Evolutionary conservation across 164 flowering plant species (phyloP).

Genomic region (Annona squamosa): DNA sequence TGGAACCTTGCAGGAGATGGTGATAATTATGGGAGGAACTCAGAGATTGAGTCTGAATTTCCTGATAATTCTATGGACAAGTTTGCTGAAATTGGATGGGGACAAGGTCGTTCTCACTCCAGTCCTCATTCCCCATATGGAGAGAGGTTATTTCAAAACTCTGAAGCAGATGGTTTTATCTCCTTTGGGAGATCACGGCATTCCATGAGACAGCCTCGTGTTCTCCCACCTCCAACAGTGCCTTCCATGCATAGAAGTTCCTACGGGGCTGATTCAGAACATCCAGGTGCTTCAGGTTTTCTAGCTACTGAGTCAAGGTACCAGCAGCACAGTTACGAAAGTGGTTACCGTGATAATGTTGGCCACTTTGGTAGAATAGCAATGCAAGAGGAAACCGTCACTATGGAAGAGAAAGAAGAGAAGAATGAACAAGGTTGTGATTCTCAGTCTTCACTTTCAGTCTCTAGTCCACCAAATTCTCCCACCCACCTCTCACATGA

Average conservation of each 20-base stretch:
- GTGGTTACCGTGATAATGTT: constrained; percentile 25
- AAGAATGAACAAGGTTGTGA: constrained; percentile 51
- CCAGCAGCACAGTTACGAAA: constrained; percentile 25
- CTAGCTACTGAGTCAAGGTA: constrained; percentile 29
- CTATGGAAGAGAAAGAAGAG: constrained; percentile 27
- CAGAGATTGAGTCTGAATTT: constrained; percentile 50
- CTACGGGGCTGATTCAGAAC: constrained; percentile 37
- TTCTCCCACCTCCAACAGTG: constrained; percentile 83
- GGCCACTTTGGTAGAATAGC: constrained; percentile 29
- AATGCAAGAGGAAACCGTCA: constrained; percentile 23
- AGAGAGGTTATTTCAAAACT: constrained; percentile 49
- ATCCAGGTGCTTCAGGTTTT: constrained; percentile 36
- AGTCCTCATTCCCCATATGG: constrained; percentile 36
- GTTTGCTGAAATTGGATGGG: constrained; percentile 65
- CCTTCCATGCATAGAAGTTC: constrained; percentile 43
- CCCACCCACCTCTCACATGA: constrained; percentile 89
- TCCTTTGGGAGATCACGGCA: constrained; percentile 73
- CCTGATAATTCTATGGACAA: constrained; percentile 43
- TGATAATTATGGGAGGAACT: constrained; percentile 37
- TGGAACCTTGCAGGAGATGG: constrained; percentile 55
- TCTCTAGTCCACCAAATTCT: constrained; percentile 83
- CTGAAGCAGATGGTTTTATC: constrained; percentile 56
- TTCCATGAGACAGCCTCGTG: constrained; percentile 87
- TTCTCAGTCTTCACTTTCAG: constrained; percentile 86
- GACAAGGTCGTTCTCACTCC: constrained; percentile 40